Conservation (phyloP, 1,139 yeast genomes). For the Suhomyces kunorum region DNA sequence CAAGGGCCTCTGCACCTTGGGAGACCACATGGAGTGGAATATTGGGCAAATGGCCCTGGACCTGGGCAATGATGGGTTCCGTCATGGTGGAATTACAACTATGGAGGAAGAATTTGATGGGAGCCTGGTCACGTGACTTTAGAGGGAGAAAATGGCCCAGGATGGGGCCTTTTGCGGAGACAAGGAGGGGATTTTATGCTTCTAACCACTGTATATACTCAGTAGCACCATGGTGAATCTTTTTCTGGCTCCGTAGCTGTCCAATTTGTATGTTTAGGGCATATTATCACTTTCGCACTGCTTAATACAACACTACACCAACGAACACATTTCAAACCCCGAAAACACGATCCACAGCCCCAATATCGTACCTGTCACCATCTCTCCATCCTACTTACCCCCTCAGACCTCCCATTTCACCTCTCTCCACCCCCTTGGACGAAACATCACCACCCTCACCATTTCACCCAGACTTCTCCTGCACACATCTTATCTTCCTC, state of each 20-base stretch:
- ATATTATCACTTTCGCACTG: no score
- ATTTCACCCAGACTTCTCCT: neutral
- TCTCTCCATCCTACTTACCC: neutral
- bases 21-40: conserved; percentile 60
- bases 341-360: no score
- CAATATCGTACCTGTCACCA: no score
- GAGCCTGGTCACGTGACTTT: neutral
- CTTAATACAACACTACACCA: no score
- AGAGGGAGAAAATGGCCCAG: neutral
- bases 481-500: conserved; percentile 3
- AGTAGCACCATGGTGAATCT: no score
- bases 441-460: neutral
- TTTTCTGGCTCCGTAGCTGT: no score
- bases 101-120: neutral
- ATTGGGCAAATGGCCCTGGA: conserved; percentile 45
- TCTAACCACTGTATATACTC: neutral
- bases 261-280: no score
- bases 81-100: conserved; percentile 38
- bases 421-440: neutral
- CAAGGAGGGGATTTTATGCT: no score
- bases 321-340: no score
- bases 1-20: conserved; percentile 96
- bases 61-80: conserved; percentile 39
- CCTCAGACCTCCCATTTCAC: neutral
- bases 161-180: no score